Base-by-base conservation (phyloP, 2,329 filamentous ascomycete species). In the Pseudovirgaria hyperparasitica region DNA sequence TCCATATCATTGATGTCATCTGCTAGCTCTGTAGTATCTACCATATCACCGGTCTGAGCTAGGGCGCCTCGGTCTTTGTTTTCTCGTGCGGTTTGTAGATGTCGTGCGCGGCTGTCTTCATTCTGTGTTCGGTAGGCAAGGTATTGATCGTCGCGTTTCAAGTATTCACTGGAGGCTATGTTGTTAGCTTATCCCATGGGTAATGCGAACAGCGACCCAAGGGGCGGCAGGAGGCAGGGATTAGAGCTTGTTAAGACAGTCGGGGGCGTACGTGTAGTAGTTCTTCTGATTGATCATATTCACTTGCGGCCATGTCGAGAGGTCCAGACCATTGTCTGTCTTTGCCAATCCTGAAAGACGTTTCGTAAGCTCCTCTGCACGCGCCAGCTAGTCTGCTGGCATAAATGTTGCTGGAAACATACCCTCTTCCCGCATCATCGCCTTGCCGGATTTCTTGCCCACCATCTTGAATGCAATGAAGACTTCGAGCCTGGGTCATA, bases 281-380 rank as follows among this genome's bases (percentile, higher is more conserved):
- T 98, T 98, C 63, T 98, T 98, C 56, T 98, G 90, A 52, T 98
- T 98, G 58, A 98, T 98, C 45, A 90, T 82, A 22, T 72, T 69
- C 31, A 93, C 76, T 48, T 90, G 79, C 7, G 90, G 87, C 87
- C 90, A 98, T 53, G 70, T 92, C 25, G 85, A 82, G 49, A 90
- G 72, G 50, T 86, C 90, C 78, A 98, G 87, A 59, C 87, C 86
- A 71, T 98, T 98, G 64, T 98, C 90, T 34, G 90, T 96, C 50
- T 87, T 73, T 61, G 92, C 84, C 38, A 98, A 74, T 39, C 90
- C 87, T 94, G 51, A 14, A 26, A 26, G 14, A 12, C 21, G 20
- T 24, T 4, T 18, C 11, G 24, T 21, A 18, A n/a, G 16, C 26
- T 26, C 18, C n/a, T n/a, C n/a, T n/a, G n/a, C n/a, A n/a, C n/a